Conservation (phyloP, 768 basidiomycete species). For the Psilocybe cubensis region DNA sequence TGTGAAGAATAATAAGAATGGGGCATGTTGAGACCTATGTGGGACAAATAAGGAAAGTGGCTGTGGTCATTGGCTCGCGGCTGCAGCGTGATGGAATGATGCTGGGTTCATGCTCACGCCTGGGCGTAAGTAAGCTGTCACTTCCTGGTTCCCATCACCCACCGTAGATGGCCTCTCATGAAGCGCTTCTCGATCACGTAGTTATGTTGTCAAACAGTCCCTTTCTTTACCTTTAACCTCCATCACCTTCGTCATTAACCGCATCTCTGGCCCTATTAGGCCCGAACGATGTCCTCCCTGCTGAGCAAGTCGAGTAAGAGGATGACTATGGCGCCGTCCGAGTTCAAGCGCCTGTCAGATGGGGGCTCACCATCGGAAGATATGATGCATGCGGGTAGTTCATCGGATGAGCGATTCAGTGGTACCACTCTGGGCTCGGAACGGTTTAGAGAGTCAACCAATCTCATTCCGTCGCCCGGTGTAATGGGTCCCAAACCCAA, state of each 20-base stretch:
- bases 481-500: constrained; percentile 30
- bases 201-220: background rate
- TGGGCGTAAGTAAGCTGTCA: background rate
- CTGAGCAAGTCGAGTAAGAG: background rate
- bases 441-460: constrained; percentile 46
- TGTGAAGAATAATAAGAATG: background rate
- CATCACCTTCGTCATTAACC: background rate
- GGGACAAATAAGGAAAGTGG: background rate
- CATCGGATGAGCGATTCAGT: constrained; percentile 16
- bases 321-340: background rate
- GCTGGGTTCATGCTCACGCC: background rate
- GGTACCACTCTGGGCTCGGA: constrained; percentile 25
- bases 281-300: background rate
- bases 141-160: constrained; percentile 1
- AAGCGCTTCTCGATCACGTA: background rate
- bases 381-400: constrained; percentile 1
- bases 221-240: background rate
- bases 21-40: background rate
- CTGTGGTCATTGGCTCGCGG: constrained; percentile 1
- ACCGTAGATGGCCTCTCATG: background rate
- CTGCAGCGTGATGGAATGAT: background rate
- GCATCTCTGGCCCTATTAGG: background rate
- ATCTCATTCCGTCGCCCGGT: constrained; percentile 52
- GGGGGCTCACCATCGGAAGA: constrained; percentile 10
- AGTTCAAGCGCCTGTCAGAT: background rate